Conservation (phyloP, 305 asterid genomes). For the Plantago lanceolata region DNA sequence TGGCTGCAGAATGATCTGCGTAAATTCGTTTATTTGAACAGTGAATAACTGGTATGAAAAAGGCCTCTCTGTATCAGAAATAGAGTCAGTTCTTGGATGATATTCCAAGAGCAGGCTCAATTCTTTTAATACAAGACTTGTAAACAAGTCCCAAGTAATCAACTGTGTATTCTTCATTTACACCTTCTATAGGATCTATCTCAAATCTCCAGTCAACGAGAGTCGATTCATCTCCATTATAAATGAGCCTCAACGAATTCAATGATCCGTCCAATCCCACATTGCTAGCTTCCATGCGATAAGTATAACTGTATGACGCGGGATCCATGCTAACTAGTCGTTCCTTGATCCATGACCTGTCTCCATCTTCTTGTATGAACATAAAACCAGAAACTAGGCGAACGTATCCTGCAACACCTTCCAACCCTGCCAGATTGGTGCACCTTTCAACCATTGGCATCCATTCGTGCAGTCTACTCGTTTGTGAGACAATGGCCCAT, state of each 20-base stretch:
- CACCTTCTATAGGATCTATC: conserved; percentile 47
- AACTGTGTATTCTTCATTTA: conserved; percentile 40
- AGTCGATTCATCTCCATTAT: conserved; percentile 46
- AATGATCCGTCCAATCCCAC: conserved; percentile 62
- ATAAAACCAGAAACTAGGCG: conserved; percentile 68
- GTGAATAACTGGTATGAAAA: neutral
- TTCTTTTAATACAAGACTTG: conserved; percentile 52
- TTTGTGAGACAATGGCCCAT: conserved; percentile 46
- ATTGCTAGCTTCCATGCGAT: conserved; percentile 59
- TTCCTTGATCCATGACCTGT: conserved; percentile 76
- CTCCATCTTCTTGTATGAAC: conserved; percentile 63
- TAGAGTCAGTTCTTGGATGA: conserved; percentile 2
- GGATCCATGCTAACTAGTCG: conserved; percentile 42
- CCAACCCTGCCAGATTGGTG: conserved; percentile 43
- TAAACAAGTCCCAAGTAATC: conserved; percentile 61
- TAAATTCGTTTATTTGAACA: too few species aligned
- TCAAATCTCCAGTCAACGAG: conserved; percentile 54
- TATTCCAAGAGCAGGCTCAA: conserved; percentile 38
- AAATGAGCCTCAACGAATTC: conserved; percentile 44
- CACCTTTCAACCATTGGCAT: conserved; percentile 66
- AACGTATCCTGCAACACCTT: conserved; percentile 50
- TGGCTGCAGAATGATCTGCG: neutral
- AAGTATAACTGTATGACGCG: conserved; percentile 30
- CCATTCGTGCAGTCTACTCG: conserved; percentile 47
- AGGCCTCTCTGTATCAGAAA: neutral